phyloP scores from a whole-genome alignment of 495 filamentous ascomycete genomes.

The Sporormia fimetaria region DNA sequence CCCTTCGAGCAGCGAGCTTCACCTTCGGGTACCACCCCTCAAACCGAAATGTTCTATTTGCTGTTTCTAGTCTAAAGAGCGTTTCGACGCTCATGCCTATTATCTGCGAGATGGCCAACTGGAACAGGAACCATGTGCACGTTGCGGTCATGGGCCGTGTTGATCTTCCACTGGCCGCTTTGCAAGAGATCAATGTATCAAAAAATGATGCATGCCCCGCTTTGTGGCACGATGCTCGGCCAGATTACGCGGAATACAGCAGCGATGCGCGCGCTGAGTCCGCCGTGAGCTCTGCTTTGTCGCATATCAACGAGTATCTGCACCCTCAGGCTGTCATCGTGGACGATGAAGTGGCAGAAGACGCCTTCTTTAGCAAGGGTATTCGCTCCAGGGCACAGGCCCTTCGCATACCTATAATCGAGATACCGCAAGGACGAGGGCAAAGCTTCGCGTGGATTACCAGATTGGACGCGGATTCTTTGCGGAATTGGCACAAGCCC shows the following conservation, averaged over 20 bases:
- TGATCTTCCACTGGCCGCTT: slow-evolving; percentile 40
- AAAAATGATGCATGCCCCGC: slow-evolving; percentile 40
- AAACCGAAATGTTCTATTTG: slow-evolving; percentile 50
- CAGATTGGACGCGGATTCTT: slow-evolving; percentile 56
- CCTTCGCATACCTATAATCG: slow-evolving; percentile 45
- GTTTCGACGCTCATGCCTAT: slow-evolving; percentile 45
- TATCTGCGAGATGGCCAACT: slow-evolving; percentile 49
- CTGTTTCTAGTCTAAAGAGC: slow-evolving; percentile 46
- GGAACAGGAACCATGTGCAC: slow-evolving; percentile 48
- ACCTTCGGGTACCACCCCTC: slow-evolving; percentile 25
- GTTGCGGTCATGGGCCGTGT: slow-evolving; percentile 47
- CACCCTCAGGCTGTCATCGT: slow-evolving; percentile 47
- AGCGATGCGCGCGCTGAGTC: slow-evolving; percentile 40
- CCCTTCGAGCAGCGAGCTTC: slow-evolving; percentile 36
- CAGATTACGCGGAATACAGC: slow-evolving; percentile 41
- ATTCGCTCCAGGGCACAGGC: slow-evolving; percentile 38
- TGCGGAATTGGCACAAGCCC: slow-evolving; percentile 63
- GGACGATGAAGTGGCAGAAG: slow-evolving; percentile 41
- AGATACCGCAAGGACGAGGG: slow-evolving; percentile 48
- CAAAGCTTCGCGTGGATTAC: slow-evolving; percentile 65
- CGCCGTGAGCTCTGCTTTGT: slow-evolving; percentile 29
- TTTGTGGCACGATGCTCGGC: slow-evolving; percentile 50
- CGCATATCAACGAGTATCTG: slow-evolving; percentile 42
- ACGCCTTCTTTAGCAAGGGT: slow-evolving; percentile 44
- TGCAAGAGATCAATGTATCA: slow-evolving; percentile 47